These are phyloP conservation scores for Aspergillus jensenii DNA, from an alignment of 2,329 filamentous ascomycete genomes.

Conservation along the genomic window DNA sequence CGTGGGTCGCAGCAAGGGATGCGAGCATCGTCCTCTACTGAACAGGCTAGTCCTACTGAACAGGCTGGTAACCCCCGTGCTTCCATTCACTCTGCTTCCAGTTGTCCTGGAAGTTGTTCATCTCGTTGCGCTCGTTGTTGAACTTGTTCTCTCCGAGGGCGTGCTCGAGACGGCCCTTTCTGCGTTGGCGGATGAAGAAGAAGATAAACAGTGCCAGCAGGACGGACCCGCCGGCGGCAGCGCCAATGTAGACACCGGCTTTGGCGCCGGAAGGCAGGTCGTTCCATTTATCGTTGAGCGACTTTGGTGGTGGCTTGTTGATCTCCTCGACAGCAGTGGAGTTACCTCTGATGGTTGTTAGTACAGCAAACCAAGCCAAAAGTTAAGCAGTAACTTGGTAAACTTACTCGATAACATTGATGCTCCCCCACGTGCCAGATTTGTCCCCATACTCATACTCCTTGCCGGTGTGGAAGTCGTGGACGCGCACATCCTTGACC, in stretches of 20 bases:
- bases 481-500: conserved; percentile 60
- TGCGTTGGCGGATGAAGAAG: conserved; percentile 53
- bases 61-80: conserved; percentile 28
- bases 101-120: conserved; percentile 38
- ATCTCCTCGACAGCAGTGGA: conserved; percentile 48
- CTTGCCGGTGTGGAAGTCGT: conserved; percentile 60
- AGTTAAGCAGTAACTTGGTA: background rate
- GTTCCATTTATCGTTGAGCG: conserved; percentile 42
- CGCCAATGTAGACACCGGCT: conserved; percentile 46
- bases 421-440: conserved; percentile 64
- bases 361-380: background rate
- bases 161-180: conserved; percentile 50
- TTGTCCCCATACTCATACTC: conserved; percentile 67
- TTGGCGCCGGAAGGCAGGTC: conserved; percentile 49
- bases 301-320: conserved; percentile 35
- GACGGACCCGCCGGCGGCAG: conserved; percentile 34
- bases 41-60: conserved; percentile 28
- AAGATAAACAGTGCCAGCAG: conserved; percentile 40
- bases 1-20: background rate
- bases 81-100: conserved; percentile 40
- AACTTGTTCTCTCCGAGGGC: conserved; percentile 49
- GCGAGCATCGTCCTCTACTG: conserved; percentile 3
- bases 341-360: conserved; percentile 58
- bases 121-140: conserved; percentile 38
- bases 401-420: conserved; percentile 53